phyloP scores from a whole-genome alignment of 306 rosid genomes.

The Cucumis melo region DNA sequence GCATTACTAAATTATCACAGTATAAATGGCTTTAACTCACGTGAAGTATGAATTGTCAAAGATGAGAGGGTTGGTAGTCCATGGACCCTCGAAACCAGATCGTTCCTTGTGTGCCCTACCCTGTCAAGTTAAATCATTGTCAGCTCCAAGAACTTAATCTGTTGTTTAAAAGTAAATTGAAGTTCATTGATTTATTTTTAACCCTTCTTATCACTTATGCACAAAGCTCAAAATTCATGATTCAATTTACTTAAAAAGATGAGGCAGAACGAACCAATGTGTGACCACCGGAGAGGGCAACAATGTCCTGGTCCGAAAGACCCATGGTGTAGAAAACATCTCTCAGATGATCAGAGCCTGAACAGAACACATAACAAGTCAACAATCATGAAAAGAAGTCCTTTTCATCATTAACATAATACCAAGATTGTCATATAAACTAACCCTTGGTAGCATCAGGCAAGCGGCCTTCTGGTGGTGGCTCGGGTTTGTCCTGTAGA shows the following conservation, averaged over 20 bases:
- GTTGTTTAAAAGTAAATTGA: not conserved
- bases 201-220: not conserved
- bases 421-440: not conserved
- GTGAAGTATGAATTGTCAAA: slow-evolving; percentile 79
- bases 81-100: slow-evolving; percentile 95
- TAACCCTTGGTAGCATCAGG: slow-evolving; percentile 75
- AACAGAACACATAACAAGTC: not conserved
- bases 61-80: slow-evolving; percentile 85
- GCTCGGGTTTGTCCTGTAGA: slow-evolving; percentile 54
- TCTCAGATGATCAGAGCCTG: slow-evolving; percentile 87
- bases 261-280: slow-evolving; percentile 39
- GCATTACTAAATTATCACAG: too few species aligned
- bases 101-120: slow-evolving; percentile 98
- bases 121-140: slow-evolving; percentile 17
- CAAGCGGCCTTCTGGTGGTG: slow-evolving; percentile 93
- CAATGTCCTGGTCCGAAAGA: slow-evolving; percentile 76
- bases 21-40: slow-evolving; percentile 20
- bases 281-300: slow-evolving; percentile 91
- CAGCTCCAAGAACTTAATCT: not conserved
- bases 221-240: not conserved
- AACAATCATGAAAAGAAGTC: not conserved
- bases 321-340: slow-evolving; percentile 81
- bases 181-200: not conserved
- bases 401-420: not conserved
- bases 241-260: not conserved